These are phyloP conservation scores for Fragilaria radians DNA, from an alignment of 108 stramenopile species.

Conservation along the genomic window DNA sequence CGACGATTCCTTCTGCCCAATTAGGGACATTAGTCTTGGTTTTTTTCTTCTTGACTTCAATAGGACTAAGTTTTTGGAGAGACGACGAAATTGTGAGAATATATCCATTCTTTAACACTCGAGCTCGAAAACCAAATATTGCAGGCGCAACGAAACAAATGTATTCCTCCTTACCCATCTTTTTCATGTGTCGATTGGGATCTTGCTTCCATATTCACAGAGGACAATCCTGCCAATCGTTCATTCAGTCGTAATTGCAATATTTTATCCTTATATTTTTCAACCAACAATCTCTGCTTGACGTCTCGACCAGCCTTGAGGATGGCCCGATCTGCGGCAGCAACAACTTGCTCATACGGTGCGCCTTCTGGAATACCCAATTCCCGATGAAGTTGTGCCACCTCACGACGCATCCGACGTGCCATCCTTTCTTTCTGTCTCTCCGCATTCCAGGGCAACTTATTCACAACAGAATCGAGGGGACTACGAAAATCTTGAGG, in stretches of 20 bases:
- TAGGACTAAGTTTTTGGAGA: constrained; percentile 5
- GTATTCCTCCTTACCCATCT: constrained; percentile 45
- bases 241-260: constrained; percentile 78
- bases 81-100: no score
- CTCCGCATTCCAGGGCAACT: constrained; percentile 65
- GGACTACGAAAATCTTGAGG: background rate
- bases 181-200: constrained; percentile 42
- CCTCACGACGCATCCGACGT: constrained; percentile 48
- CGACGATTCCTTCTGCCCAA: constrained; percentile 54
- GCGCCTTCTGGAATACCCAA: constrained; percentile 78
- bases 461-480: constrained; percentile 21
- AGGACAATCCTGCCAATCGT: constrained; percentile 48
- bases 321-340: constrained; percentile 54
- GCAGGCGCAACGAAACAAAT: no score
- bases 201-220: constrained; percentile 43
- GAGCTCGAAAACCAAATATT: no score
- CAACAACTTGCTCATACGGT: constrained; percentile 75
- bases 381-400: constrained; percentile 65
- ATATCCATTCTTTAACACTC: no score
- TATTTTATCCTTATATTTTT: constrained; percentile 79
- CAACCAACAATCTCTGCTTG: constrained; percentile 70
- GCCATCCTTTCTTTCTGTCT: constrained; percentile 44
- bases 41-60: constrained; percentile 11
- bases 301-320: constrained; percentile 39
- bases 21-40: constrained; percentile 27